phyloP scores from a whole-genome alignment of 2,329 filamentous ascomycete species.

The Diaporthe sp. region DNA sequence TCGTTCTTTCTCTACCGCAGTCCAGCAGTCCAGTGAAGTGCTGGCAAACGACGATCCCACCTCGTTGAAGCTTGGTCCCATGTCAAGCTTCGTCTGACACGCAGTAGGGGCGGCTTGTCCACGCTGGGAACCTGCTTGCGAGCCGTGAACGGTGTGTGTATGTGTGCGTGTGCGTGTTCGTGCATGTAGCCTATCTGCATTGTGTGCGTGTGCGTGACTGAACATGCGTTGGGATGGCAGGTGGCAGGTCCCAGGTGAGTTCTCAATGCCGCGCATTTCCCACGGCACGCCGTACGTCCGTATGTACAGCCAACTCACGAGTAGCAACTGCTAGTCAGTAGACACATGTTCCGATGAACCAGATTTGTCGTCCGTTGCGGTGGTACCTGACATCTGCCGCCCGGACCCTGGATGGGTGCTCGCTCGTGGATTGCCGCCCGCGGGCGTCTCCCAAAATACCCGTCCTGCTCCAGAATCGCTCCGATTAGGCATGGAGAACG shows the following conservation, averaged over 20 bases:
- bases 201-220: not conserved
- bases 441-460: constrained; percentile 9
- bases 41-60: not conserved
- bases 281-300: not conserved
- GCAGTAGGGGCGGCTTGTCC: constrained; percentile 16
- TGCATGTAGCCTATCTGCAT: constrained; percentile 12
- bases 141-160: not conserved
- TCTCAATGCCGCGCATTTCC: constrained; percentile 2
- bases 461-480: constrained; percentile 24
- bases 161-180: not conserved
- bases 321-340: not conserved
- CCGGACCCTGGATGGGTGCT: constrained; percentile 13
- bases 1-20: not conserved
- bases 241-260: not conserved
- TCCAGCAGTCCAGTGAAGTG: not conserved
- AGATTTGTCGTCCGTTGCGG: not conserved
- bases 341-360: not conserved
- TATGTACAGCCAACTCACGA: not conserved
- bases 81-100: constrained; percentile 25
- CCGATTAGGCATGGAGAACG: constrained; percentile 4
- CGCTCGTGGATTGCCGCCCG: constrained; percentile 15
- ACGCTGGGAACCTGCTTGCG: constrained; percentile 24
- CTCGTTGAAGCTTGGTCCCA: constrained; percentile 2
- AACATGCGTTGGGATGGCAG: constrained; percentile 21
- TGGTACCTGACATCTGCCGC: constrained; percentile 1